Percentiles rank a stretch among this genome's conserved stretches.
These are phyloP conservation scores for Agrostemma githago DNA, from an alignment of 148 eudicot genomes.

Conservation along the genomic window DNA sequence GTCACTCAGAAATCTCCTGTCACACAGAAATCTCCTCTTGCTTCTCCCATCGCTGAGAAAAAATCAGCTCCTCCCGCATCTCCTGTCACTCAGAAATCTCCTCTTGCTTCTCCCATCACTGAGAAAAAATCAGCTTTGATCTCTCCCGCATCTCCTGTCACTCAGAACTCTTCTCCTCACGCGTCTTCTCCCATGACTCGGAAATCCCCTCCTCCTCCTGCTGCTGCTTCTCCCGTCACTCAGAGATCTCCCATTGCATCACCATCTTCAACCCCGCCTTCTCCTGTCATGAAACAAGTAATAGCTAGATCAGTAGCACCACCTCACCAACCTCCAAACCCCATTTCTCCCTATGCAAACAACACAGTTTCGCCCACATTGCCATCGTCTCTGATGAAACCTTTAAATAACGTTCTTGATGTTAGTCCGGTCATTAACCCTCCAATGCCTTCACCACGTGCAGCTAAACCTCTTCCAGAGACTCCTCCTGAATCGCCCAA, in stretches of 20 bases:
- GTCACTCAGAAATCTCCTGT: conserved; percentile 16
- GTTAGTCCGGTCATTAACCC: not conserved
- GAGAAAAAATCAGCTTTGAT: conserved; percentile 7
- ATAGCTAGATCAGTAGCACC: conserved; percentile 7
- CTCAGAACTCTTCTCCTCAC: conserved; percentile 2
- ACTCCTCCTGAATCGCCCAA: conserved; percentile 38
- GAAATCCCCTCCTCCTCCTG: conserved; percentile 1
- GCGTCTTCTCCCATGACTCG: not conserved
- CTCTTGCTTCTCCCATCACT: conserved; percentile 12
- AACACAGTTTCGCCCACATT: not conserved
- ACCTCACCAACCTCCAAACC: conserved; percentile 6
- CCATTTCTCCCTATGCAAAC: conserved; percentile 1
- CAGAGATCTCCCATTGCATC: conserved; percentile 9
- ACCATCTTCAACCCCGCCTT: conserved; percentile 8
- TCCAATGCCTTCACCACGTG: conserved; percentile 23
- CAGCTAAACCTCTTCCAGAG: conserved; percentile 19
- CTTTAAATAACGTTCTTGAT: not conserved
- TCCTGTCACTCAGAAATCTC: not conserved
- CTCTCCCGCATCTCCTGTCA: conserved; percentile 17
- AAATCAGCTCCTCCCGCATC: conserved; percentile 2
- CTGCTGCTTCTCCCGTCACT: not conserved
- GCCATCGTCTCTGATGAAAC: conserved; percentile 15
- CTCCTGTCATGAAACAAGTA: conserved; percentile 10
- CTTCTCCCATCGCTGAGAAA: not conserved
- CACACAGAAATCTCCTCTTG: not conserved